These are phyloP conservation scores for Willaertia magna DNA, from an alignment of 208 protist species.

Conservation along the genomic window DNA sequence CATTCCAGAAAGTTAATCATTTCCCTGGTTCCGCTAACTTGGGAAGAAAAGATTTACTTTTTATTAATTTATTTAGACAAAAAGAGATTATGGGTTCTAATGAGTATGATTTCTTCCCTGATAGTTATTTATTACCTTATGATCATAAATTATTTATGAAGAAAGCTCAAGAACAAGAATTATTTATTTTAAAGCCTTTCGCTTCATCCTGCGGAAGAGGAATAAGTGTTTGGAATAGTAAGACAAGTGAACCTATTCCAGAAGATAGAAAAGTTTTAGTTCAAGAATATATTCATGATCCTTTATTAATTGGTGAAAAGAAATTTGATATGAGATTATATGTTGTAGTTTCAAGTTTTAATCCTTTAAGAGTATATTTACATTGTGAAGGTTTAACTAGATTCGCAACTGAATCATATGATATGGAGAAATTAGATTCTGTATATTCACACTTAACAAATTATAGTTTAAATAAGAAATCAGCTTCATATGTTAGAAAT, in stretches of 20 bases:
- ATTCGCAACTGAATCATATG: conserved; percentile 57
- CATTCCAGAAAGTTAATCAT: conserved; percentile 5
- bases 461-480: conserved; percentile 52
- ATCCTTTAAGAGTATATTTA: conserved; percentile 74
- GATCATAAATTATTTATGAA: background rate
- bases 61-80: background rate
- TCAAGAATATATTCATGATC: conserved; percentile 74
- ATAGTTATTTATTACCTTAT: background rate
- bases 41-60: conserved; percentile 1
- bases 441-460: conserved; percentile 87
- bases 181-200: background rate
- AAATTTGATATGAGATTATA: conserved; percentile 96
- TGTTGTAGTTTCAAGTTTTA: conserved; percentile 78
- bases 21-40: background rate
- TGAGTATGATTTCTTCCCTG: background rate
- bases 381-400: conserved; percentile 72
- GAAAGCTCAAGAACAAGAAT: background rate
- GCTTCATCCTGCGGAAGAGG: background rate
- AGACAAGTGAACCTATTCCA: background rate
- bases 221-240: background rate
- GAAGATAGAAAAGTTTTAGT: background rate
- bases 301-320: conserved; percentile 81
- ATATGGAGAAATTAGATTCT: conserved; percentile 14
- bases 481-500: background rate
- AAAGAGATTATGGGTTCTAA: background rate